These are phyloP conservation scores for Lotmaria passim DNA, from an alignment of 208 protist species.

Conservation along the genomic window DNA sequence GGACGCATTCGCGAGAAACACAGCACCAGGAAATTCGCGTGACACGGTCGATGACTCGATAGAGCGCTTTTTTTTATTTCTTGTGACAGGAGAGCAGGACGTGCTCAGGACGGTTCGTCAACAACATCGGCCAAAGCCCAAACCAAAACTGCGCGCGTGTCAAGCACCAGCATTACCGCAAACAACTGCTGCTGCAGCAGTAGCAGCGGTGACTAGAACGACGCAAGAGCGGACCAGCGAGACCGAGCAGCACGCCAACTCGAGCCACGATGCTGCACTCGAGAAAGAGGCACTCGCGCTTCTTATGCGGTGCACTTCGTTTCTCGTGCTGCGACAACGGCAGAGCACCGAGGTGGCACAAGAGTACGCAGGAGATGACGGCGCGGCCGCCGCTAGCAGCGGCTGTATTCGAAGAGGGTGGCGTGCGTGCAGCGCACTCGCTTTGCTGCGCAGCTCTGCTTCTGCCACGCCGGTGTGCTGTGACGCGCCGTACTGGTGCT, in stretches of 20 bases:
- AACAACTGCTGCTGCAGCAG: not conserved
- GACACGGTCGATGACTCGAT: too few species aligned
- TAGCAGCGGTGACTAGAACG: not conserved
- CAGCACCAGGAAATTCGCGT: too few species aligned
- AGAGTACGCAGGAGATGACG: too few species aligned
- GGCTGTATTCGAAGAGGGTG: not conserved
- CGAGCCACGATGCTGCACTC: not conserved
- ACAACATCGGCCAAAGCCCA: not conserved
- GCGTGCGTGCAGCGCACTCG: constrained; percentile 10
- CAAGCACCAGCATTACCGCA: too few species aligned
- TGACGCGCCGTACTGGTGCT: constrained; percentile 28
- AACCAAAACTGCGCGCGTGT: not conserved
- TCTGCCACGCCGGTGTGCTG: not conserved
- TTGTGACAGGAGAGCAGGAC: constrained; percentile 1
- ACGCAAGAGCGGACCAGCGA: not conserved
- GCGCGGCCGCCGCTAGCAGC: not conserved
- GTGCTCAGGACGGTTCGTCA: not conserved
- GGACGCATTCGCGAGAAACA: not conserved
- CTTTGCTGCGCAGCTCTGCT: not conserved
- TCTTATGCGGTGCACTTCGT: constrained; percentile 15
- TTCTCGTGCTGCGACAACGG: not conserved
- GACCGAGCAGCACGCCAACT: too few species aligned
- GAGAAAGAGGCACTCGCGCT: not conserved
- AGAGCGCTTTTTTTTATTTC: constrained; percentile 2
- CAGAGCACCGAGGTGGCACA: not conserved